A percentile compares a stretch with the other conserved stretches of the same genome.
Evolutionary conservation across 208 protist species (phyloP).

Genomic region (Trichomonas gallinae): DNA sequence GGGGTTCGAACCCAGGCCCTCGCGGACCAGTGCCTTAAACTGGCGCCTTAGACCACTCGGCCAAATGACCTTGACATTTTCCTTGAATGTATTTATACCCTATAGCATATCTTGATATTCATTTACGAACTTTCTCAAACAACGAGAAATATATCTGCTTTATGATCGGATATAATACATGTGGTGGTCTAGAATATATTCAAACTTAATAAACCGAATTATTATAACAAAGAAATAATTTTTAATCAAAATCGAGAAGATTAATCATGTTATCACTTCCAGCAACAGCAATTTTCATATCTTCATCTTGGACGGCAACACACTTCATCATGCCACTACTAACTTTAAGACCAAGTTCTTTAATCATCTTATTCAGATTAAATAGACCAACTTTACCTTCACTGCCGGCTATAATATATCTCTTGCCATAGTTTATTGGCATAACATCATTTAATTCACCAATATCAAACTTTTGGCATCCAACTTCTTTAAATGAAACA

Average conservation of each 20-base stretch:
- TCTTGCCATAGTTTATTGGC: background rate
- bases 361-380: background rate
- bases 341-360: background rate
- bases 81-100: no score
- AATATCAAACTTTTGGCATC: background rate
- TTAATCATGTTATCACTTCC: background rate
- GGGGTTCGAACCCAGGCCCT: no score
- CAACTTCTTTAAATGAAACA: background rate
- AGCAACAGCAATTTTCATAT: background rate
- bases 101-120: no score
- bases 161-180: no score
- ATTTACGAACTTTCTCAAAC: no score
- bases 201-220: background rate
- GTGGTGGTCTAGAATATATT: background rate
- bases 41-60: no score
- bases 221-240: background rate
- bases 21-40: no score
- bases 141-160: no score
- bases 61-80: no score
- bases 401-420: background rate
- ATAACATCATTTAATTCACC: background rate
- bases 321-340: background rate
- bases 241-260: background rate
- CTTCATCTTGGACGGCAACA: background rate
- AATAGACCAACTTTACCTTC: background rate